Base-by-base conservation (phyloP, 208 protist species). In the Phytomonas sp. region DNA sequence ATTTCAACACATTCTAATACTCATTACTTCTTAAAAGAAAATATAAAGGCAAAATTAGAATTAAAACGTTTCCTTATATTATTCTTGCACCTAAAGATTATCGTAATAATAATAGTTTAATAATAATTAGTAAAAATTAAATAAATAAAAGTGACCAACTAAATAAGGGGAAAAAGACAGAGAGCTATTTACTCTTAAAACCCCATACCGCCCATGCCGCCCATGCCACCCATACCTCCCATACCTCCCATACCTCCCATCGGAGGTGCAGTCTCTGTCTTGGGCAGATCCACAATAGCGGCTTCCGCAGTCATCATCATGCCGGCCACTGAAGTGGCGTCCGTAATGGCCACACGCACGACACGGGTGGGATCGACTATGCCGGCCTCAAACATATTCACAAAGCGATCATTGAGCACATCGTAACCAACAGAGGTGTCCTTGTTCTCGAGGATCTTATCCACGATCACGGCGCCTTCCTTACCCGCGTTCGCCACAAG, bases 301-400 rank as follows among this genome's bases (percentile, higher is more conserved):
- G 87, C 92, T 83, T 99, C 98, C 31, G 97, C 97, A 4, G 98
- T 99, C 74, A 98, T 99, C 96, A 99, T 98, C 30, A 99, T 86
- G 31, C 97, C 94, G 5, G 98, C 94, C 26, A 99, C 97, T 59
- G 87, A 97, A 16, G 97, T 84, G 36, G 98, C 97, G 74, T 99
- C 97, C 40, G 90, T 80, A 32, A 99, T 82, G 23, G 98, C 98
- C 23, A 98, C 98, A 65, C 94, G 85, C 67, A 99, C 98, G n/a
- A 99, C 99, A 84, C 99, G 99, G 63, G 97, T 96, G 67, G 99
- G 98, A 87, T 99, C 99, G 79, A 99, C 98, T 78, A 99, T 99
- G 78, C 99, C 99, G 14, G 92, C 88, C 60, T 98, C 78, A 76
- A 99, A 89, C 97, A 99, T 99, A 88, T 99, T 94, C 74, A 91